phyloP scores from a whole-genome alignment of 148 eudicot species.

The Diospyros lotus region DNA sequence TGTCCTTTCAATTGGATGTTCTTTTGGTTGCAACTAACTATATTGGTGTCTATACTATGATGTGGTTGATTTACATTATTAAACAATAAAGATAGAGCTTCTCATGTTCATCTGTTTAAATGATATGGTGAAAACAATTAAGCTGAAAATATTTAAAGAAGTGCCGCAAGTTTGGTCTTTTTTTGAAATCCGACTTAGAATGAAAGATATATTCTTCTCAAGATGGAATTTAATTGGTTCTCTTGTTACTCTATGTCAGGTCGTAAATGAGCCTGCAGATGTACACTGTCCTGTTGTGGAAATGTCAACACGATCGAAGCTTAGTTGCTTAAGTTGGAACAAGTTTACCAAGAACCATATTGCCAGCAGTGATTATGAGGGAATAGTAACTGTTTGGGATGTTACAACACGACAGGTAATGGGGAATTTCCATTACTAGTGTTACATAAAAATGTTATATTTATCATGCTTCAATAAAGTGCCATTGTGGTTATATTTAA shows the following conservation, averaged over 20 bases:
- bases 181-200: background rate
- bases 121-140: background rate
- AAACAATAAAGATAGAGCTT: too few species aligned
- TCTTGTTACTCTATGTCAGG: conserved; percentile 30
- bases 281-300: conserved; percentile 72
- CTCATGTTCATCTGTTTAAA: background rate
- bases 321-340: conserved; percentile 79
- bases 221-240: background rate
- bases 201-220: background rate
- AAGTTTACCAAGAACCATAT: conserved; percentile 66
- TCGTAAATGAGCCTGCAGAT: conserved; percentile 70
- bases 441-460: background rate
- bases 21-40: background rate
- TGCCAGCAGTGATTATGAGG: conserved; percentile 78
- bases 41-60: background rate
- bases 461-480: background rate
- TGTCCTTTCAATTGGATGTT: background rate
- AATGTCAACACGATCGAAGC: conserved; percentile 64
- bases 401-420: conserved; percentile 66
- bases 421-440: background rate
- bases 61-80: background rate
- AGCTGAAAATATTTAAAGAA: background rate
- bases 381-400: conserved; percentile 77
- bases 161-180: background rate
- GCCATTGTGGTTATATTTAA: background rate